Evolutionary conservation across 139 green algal genomes (phyloP), one percentile per base, ranked within the genome.

Genomic region (Tetratostichococcus sp.): DNA sequence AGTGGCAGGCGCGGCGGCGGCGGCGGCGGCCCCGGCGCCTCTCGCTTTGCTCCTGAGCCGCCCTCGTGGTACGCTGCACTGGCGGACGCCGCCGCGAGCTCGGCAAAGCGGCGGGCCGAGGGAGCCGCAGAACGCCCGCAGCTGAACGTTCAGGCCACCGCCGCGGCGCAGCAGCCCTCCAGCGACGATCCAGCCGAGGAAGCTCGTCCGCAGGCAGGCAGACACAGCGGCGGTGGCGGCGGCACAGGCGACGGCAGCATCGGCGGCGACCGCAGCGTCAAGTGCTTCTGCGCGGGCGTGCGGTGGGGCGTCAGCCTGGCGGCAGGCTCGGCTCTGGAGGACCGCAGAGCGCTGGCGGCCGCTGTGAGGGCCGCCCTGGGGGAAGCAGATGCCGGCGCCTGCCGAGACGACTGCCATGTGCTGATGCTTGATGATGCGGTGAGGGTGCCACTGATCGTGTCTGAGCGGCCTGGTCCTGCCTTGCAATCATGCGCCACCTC

Each of bases 241-340:
- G n/a, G n/a, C n/a, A n/a, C n/a, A 35, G n/a, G 35, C 50, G 25
- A 23, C 22, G 6, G 65, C n/a, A 35, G 35, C 16, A 43, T 25
- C 26, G 23, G 35, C 35, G 26, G 35, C 35, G 26, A 11, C 30
- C 32, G 43, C 74, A 73, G 42, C 34, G 30, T 91, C 70, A 94
- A 92, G 73, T 86, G 85, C 67, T 94, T 92, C 71, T 77, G 82
- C 43, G 86, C 86, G 0, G 89, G 89, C 25, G 72, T 92, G 67
- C 82, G 84, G 25, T 90, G 83, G 81, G 88, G 82, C 42, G 80
- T 88, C 30, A 83, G 74, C 43, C 70, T 94, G 42, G 30, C 77
- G 0, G 71, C 72, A 0, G 75, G 73, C 25, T 76, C 76, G 23
- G 74, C 93, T 26, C 75, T 73, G 8, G 76, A 70, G 17, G 75